Conservation (phyloP, 2,329 filamentous ascomycete species). For the Fusarium fracticaudum region DNA sequence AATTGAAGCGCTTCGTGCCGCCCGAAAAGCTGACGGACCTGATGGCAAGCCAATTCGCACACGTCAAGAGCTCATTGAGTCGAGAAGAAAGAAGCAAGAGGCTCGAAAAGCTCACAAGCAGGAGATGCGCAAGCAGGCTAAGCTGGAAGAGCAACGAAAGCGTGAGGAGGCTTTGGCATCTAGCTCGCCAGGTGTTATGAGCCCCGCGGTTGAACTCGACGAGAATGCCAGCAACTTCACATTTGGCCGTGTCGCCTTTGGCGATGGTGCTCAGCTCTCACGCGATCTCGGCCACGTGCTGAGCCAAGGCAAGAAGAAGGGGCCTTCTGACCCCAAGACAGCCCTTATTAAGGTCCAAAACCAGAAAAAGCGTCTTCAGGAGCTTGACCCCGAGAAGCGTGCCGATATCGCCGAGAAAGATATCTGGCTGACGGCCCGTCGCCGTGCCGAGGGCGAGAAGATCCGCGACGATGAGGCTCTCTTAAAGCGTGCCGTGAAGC, state of each 20-base stretch:
- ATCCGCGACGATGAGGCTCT: slow-evolving; percentile 86
- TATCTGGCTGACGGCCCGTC: slow-evolving; percentile 89
- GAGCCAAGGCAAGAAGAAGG: slow-evolving; percentile 72
- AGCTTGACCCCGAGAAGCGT: slow-evolving; percentile 81
- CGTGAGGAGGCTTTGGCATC: slow-evolving; percentile 71
- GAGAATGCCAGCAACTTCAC: slow-evolving; percentile 75
- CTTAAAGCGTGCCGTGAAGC: slow-evolving; percentile 93
- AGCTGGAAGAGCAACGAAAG: slow-evolving; percentile 78
- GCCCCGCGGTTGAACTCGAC: slow-evolving; percentile 62
- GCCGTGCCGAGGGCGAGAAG: slow-evolving; percentile 87
- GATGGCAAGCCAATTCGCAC: slow-evolving; percentile 82
- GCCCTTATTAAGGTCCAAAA: slow-evolving; percentile 88
- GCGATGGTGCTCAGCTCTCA: slow-evolving; percentile 83
- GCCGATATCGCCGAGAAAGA: slow-evolving; percentile 94
- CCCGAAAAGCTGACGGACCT: slow-evolving; percentile 85
- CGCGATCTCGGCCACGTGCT: slow-evolving; percentile 72
- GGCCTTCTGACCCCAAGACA: slow-evolving; percentile 84
- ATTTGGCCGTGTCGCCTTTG: slow-evolving; percentile 92
- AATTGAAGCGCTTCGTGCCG: slow-evolving; percentile 85
- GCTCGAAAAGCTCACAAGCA: slow-evolving; percentile 90
- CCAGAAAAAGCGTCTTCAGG: slow-evolving; percentile 81
- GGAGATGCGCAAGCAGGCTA: slow-evolving; percentile 79
- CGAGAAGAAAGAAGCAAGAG: slow-evolving; percentile 85
- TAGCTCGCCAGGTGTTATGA: slow-evolving; percentile 69
- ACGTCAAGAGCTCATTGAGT: slow-evolving; percentile 90